Percentiles rank a stretch among this genome's conserved stretches.
phyloP scores from a whole-genome alignment of 495 filamentous ascomycete genomes.

The Sordaria brevicollis region DNA sequence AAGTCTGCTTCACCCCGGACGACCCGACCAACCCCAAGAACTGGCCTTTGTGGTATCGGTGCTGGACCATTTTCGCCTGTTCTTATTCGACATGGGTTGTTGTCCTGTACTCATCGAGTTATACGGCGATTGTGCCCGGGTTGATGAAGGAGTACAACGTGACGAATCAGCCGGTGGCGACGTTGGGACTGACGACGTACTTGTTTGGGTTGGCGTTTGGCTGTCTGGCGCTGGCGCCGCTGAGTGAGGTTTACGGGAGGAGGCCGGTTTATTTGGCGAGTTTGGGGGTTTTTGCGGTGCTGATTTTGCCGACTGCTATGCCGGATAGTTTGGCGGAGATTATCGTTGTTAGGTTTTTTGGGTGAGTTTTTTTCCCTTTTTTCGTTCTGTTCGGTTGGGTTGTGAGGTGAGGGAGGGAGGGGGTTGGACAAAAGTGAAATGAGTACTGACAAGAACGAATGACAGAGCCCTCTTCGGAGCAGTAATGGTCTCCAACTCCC shows the following conservation, averaged over 20 bases:
- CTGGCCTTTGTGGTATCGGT: slow-evolving; percentile 61
- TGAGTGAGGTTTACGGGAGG: slow-evolving; percentile 73
- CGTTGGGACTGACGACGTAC: slow-evolving; percentile 73
- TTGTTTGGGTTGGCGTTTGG: slow-evolving; percentile 64
- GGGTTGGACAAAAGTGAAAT: neutral
- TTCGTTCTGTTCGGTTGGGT: neutral
- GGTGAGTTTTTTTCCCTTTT: slow-evolving; percentile 25
- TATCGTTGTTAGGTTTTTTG: slow-evolving; percentile 63
- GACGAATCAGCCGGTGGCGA: slow-evolving; percentile 43
- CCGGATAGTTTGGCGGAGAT: slow-evolving; percentile 54
- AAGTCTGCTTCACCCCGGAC: slow-evolving; percentile 60
- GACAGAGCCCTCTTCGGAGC: slow-evolving; percentile 60
- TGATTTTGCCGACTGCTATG: slow-evolving; percentile 63
- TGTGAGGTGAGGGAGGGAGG: neutral
- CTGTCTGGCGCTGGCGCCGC: slow-evolving; percentile 58
- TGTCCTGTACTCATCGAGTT: slow-evolving; percentile 72
- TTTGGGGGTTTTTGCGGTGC: slow-evolving; percentile 49
- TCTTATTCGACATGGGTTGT: slow-evolving; percentile 66
- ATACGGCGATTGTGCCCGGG: slow-evolving; percentile 57
- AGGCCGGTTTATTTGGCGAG: slow-evolving; percentile 59
- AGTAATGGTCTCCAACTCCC: slow-evolving; percentile 70
- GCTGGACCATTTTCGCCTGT: slow-evolving; percentile 50
- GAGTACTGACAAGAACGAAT: slow-evolving; percentile 4
- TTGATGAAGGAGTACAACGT: slow-evolving; percentile 58
- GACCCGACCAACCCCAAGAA: slow-evolving; percentile 66